Evolutionary conservation across 164 flowering plant species (phyloP).

Genomic region (Vitis labrusca): DNA sequence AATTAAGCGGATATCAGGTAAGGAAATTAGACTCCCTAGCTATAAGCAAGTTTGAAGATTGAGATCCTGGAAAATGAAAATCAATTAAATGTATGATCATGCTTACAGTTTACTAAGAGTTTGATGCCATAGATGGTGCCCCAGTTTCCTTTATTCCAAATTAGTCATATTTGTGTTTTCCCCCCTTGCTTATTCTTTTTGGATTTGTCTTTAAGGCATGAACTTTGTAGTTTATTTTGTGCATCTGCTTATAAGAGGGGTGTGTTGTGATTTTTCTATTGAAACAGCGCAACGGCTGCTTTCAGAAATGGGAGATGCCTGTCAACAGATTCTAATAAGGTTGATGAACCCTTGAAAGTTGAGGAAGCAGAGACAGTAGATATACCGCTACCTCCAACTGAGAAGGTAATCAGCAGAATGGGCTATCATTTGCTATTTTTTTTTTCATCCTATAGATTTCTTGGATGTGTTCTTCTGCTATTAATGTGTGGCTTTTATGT

Average conservation of each 20-base stretch:
- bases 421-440: not conserved
- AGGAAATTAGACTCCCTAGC: too few species aligned
- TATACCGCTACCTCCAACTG: conserved; percentile 79
- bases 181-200: too few species aligned
- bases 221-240: not conserved
- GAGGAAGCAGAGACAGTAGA: conserved; percentile 92
- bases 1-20: too few species aligned
- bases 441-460: not conserved
- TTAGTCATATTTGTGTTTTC: too few species aligned
- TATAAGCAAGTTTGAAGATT: too few species aligned
- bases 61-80: too few species aligned
- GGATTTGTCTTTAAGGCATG: not conserved
- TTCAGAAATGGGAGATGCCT: conserved; percentile 49
- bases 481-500: not conserved
- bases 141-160: too few species aligned
- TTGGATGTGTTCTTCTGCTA: not conserved
- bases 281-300: conserved; percentile 34
- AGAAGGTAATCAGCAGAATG: conserved; percentile 53
- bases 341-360: conserved; percentile 68
- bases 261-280: not conserved
- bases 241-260: not conserved
- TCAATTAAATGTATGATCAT: too few species aligned
- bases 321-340: conserved; percentile 61
- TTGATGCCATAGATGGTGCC: too few species aligned
- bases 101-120: too few species aligned